These are phyloP conservation scores for Macrotyloma uniflorum DNA, from an alignment of 306 rosid species.

Conservation along the genomic window DNA sequence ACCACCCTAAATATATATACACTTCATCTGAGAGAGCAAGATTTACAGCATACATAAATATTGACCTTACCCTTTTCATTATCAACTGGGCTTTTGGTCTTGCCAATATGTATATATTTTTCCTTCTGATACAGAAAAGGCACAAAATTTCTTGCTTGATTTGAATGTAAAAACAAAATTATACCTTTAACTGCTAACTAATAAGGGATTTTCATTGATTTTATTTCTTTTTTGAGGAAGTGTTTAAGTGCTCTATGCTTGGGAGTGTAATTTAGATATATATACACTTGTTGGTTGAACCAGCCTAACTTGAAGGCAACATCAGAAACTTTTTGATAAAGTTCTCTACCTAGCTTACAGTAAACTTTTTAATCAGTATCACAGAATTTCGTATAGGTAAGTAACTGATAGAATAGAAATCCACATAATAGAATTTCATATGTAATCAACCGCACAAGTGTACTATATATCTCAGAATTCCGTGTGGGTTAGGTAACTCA, in stretches of 20 bases:
- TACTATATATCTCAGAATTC: background rate
- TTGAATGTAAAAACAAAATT: background rate
- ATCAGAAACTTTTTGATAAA: background rate
- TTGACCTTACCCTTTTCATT: background rate
- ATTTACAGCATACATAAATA: background rate
- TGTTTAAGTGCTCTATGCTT: no score
- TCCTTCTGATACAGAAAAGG: background rate
- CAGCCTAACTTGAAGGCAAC: background rate
- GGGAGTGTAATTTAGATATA: background rate
- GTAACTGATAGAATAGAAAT: background rate
- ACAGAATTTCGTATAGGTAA: background rate
- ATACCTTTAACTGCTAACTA: background rate
- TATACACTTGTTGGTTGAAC: background rate
- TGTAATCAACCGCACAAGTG: background rate
- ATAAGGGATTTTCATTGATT: background rate
- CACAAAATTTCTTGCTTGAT: conserved; percentile 21
- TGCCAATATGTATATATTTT: background rate
- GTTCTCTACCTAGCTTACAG: background rate
- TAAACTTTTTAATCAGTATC: background rate
- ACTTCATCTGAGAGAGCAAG: background rate
- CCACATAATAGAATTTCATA: background rate
- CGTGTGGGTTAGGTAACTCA: background rate
- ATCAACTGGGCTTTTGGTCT: background rate
- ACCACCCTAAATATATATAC: background rate
- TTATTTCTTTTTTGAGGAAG: background rate